These are phyloP conservation scores for Trichoderma sp. DNA, from an alignment of 2,329 filamentous ascomycete genomes.

Conservation along the genomic window DNA sequence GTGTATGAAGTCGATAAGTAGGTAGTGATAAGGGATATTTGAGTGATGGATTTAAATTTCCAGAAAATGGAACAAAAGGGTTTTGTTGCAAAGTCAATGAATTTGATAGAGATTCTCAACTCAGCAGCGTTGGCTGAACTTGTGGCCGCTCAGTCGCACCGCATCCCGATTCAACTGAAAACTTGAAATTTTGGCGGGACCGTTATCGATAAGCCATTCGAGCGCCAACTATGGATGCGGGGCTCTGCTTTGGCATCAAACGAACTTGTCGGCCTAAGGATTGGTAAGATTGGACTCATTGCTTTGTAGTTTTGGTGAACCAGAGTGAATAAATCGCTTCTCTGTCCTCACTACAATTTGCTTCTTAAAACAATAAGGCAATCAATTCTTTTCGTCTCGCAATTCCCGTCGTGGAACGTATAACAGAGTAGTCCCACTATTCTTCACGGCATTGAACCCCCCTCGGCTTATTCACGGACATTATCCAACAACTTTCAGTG, in stretches of 20 bases:
- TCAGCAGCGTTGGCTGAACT: background rate
- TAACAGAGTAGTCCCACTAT: background rate
- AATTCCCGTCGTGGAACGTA: background rate
- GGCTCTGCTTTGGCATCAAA: slow-evolving; percentile 23
- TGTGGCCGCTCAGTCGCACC: slow-evolving; percentile 7
- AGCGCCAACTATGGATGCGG: slow-evolving; percentile 22
- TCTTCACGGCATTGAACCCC: background rate
- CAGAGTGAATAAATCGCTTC: background rate
- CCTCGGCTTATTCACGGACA: background rate
- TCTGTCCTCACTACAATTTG: background rate
- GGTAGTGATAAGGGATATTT: background rate
- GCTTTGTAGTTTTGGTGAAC: background rate
- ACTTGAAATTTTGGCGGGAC: slow-evolving; percentile 29
- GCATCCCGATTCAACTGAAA: slow-evolving; percentile 13
- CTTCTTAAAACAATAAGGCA: background rate
- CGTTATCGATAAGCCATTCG: slow-evolving; percentile 34
- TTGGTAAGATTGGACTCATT: slow-evolving; percentile 8
- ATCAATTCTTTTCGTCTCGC: background rate
- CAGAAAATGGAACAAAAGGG: no score
- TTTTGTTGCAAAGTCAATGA: background rate
- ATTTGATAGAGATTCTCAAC: background rate
- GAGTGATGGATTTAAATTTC: no score
- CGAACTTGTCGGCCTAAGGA: background rate
- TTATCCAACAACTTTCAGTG: background rate
- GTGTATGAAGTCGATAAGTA: background rate